Percentiles rank a stretch among this genome's conserved stretches.
Conservation (phyloP, 306 rosid genomes). For the Sicyos edulis region DNA sequence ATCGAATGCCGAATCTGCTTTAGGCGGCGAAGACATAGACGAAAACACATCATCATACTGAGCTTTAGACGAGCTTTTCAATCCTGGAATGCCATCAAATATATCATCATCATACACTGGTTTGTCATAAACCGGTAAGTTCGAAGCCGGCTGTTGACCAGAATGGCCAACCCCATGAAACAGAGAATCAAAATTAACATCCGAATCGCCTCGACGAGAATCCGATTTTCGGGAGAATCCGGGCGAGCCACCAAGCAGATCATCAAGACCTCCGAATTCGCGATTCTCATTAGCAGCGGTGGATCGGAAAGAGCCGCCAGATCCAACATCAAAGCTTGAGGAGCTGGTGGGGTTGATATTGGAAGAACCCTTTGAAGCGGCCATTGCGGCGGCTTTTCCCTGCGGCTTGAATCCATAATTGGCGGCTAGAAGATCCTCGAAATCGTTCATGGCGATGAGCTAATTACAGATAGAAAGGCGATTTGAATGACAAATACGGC, state of each 20-base stretch:
- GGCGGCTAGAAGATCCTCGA: conserved; percentile 68
- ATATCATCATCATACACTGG: conserved; percentile 87
- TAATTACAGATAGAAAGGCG: background rate
- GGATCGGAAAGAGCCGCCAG: conserved; percentile 49
- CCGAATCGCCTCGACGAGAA: conserved; percentile 30
- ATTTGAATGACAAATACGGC: background rate
- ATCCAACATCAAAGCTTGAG: conserved; percentile 52
- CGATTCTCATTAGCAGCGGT: conserved; percentile 32
- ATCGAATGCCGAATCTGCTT: conserved; percentile 52
- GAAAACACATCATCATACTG: conserved; percentile 55
- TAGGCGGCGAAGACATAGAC: conserved; percentile 37
- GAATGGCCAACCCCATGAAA: conserved; percentile 33
- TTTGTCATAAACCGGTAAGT: conserved; percentile 59
- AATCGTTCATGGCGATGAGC: conserved; percentile 59
- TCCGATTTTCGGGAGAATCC: conserved; percentile 39
- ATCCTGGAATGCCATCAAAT: conserved; percentile 77
- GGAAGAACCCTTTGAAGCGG: conserved; percentile 45
- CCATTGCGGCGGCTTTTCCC: conserved; percentile 80
- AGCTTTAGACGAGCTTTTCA: conserved; percentile 56
- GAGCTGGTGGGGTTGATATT: conserved; percentile 23
- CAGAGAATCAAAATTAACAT: conserved; percentile 60
- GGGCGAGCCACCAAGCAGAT: conserved; percentile 44
- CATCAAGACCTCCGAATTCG: conserved; percentile 39
- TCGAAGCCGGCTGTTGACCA: conserved; percentile 38
- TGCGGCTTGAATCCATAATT: conserved; percentile 78